Conservation (phyloP, 2,329 filamentous ascomycete genomes). For the Plectosphaerella plurivora region DNA sequence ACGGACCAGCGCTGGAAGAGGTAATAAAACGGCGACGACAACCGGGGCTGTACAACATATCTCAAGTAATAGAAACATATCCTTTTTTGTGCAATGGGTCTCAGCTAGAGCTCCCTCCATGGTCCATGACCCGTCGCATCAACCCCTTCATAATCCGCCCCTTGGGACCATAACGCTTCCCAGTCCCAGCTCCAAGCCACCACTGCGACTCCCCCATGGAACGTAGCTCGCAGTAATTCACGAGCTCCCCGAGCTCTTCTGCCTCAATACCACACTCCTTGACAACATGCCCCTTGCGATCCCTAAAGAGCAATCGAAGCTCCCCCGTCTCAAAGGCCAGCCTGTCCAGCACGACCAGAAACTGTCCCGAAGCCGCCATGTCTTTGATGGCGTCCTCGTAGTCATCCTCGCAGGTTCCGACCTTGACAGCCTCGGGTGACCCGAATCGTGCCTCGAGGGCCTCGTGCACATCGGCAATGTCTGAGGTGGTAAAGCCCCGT, state of each 20-base stretch:
- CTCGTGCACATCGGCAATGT: background rate
- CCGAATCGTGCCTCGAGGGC: background rate
- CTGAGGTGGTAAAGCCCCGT: background rate
- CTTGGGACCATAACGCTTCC: background rate
- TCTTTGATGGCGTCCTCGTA: background rate
- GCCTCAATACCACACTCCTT: background rate
- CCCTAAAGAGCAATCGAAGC: background rate
- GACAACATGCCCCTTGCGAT: background rate
- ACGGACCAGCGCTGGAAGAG: slow-evolving; percentile 60
- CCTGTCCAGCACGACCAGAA: background rate
- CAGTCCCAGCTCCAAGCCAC: background rate
- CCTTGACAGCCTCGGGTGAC: background rate
- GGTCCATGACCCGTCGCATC: background rate
- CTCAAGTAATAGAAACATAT: background rate
- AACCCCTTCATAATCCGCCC: background rate
- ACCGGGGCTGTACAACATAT: background rate
- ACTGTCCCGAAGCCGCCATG: background rate
- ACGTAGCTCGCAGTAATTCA: background rate
- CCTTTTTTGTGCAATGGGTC: background rate
- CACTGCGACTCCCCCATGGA: background rate
- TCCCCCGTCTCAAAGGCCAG: background rate
- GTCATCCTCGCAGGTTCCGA: background rate
- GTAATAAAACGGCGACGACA: slow-evolving; percentile 10
- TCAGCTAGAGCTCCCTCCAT: too few relatives aligned
- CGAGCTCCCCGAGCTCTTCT: background rate